phyloP scores from a whole-genome alignment of 257 asterid species.

The Solanum stenotomum region DNA sequence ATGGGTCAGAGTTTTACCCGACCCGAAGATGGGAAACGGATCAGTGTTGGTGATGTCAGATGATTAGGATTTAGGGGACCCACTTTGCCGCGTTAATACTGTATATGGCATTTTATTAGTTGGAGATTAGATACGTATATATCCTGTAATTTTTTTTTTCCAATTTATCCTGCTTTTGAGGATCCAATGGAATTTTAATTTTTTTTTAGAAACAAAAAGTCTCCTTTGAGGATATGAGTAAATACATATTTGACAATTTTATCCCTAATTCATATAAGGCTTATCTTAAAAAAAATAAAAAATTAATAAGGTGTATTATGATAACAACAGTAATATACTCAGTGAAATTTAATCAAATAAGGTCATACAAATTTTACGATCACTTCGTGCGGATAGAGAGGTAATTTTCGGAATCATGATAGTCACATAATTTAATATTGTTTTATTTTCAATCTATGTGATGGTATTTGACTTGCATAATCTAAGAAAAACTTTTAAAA shows the following conservation, averaged over 20 bases:
- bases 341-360: too few species aligned
- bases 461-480: too few species aligned
- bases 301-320: not conserved
- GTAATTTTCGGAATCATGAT: rapidly evolving
- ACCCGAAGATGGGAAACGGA: conserved; percentile 93
- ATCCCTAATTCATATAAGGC: not conserved
- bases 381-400: too few species aligned
- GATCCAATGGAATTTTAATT: not conserved
- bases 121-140: not conserved
- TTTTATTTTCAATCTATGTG: too few species aligned
- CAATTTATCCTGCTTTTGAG: not conserved
- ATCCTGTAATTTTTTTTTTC: not conserved
- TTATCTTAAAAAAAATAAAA: not conserved
- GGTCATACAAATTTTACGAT: too few species aligned
- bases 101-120: not conserved
- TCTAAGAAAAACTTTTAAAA: not conserved
- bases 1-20: conserved; percentile 30
- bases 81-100: not conserved
- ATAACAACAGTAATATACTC: not conserved
- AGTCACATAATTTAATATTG: not conserved
- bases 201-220: not conserved
- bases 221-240: not conserved
- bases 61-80: not conserved
- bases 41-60: conserved; percentile 72
- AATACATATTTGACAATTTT: not conserved